Base-by-base conservation (phyloP, 2,329 filamentous ascomycete genomes). In the Canariomyces notabilis region DNA sequence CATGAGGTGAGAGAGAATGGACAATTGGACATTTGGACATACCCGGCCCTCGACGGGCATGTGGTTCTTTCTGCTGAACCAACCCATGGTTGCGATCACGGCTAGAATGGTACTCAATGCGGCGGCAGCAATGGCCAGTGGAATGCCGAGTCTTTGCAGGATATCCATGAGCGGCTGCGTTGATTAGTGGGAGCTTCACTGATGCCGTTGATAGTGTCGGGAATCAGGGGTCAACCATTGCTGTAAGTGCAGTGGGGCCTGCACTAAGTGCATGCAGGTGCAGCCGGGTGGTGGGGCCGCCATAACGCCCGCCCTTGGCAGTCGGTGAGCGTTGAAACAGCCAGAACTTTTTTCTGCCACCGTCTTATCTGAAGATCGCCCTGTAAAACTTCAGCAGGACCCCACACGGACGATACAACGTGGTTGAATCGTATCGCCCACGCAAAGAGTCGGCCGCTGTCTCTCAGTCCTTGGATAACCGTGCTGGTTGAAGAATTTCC, bases 41-140 rank as follows among this genome's bases (percentile, higher is more conserved):
- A 93, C 90, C 74, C 85, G 87, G 64, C 89, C 89, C 58, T 89
- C 82, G 9, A 96, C 87, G 41, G 83, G 80, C 71, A 97, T 89
- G 52, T 89, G 77, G 63, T 95, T 89, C 57, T 77, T 83, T 46
- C 75, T 67, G 40, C 73, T 66, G 48, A 88, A 85, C 49, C 83
- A 62, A n/a, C 83, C 82, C 85, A 90, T 89, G 40, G 64, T 62
- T 48, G 64, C 56, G 11, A 64, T 63, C 26, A 68, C 51, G 21
- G 67, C 39, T 12, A 70, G 39, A 11, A 65, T 63, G 23, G 68
- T 50, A 40, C 69, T 56, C 12, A 63, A 59, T 9, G 61, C 52
- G 9, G 60, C 57, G 12, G 59, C 44, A 7, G 54, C 54, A 37
- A 60, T 20, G 11, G 57, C 46, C 4, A 55, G 49, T 4, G 53